Conservation (phyloP, 1,139 yeast species). For the Pneumocystis canis region DNA sequence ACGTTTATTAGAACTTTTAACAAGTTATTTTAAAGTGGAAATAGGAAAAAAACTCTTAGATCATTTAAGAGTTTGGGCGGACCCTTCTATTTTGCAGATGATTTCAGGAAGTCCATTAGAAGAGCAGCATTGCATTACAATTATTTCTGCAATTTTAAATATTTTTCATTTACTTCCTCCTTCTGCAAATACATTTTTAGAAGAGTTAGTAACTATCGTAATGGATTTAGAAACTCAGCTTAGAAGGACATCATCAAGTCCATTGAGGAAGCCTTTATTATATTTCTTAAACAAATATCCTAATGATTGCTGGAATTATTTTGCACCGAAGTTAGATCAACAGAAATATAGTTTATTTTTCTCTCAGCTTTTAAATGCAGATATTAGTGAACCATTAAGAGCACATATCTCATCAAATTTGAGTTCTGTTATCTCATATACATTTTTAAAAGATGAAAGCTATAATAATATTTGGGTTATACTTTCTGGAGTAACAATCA, state of each 20-base stretch:
- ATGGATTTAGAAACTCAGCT: slow-evolving; percentile 67
- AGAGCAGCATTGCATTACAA: slow-evolving; percentile 66
- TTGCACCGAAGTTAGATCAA: slow-evolving; percentile 49
- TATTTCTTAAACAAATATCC: slow-evolving; percentile 76
- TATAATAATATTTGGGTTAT: not conserved
- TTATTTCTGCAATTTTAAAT: slow-evolving; percentile 79
- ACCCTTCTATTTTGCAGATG: slow-evolving; percentile 56
- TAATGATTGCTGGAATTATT: slow-evolving; percentile 57
- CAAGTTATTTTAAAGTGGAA: slow-evolving; percentile 89
- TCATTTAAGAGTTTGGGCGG: slow-evolving; percentile 94
- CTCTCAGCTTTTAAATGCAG: slow-evolving; percentile 16
- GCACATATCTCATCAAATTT: not conserved
- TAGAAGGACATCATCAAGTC: slow-evolving; percentile 75
- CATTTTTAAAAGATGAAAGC: not conserved
- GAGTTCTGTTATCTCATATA: not conserved
- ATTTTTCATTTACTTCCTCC: slow-evolving; percentile 87
- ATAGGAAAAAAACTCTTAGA: slow-evolving; percentile 87
- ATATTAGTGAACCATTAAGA: slow-evolving; percentile 9
- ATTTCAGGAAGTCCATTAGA: slow-evolving; percentile 62
- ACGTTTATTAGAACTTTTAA: slow-evolving; percentile 65
- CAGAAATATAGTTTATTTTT: slow-evolving; percentile 55
- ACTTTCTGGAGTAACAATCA: not conserved
- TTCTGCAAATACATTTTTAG: slow-evolving; percentile 82
- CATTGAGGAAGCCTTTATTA: slow-evolving; percentile 83
- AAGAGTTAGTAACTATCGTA: slow-evolving; percentile 63